These are phyloP conservation scores for Thermomucor indicae-seudaticae DNA, from an alignment of 371 early-diverging fungal genomes.

Conservation along the genomic window DNA sequence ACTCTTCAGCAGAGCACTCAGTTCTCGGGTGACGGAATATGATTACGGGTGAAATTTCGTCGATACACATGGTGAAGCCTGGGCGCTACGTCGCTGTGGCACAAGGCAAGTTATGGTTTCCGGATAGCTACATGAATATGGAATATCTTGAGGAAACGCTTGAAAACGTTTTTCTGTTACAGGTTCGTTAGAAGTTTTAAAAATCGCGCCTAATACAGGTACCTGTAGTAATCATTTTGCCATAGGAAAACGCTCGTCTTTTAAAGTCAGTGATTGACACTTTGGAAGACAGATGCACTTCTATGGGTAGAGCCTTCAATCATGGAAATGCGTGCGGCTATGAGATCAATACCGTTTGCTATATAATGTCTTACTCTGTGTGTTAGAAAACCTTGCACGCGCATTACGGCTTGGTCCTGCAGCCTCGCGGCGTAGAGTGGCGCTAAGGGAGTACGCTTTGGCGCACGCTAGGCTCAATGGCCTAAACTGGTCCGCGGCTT, in stretches of 20 bases:
- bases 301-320: neutral
- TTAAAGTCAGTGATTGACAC: neutral
- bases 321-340: neutral
- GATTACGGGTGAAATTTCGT: neutral
- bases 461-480: too few species aligned
- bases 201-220: neutral
- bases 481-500: too few species aligned
- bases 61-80: neutral
- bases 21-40: neutral
- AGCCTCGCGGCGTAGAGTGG: too few species aligned
- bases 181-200: neutral
- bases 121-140: neutral
- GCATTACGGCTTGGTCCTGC: too few species aligned
- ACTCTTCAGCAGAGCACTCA: neutral
- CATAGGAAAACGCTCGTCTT: neutral
- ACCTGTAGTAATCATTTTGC: neutral
- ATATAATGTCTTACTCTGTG: neutral
- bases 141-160: neutral
- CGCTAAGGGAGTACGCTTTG: too few species aligned
- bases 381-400: too few species aligned
- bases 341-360: too few species aligned
- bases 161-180: neutral
- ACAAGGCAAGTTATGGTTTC: neutral
- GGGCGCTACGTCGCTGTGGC: neutral
- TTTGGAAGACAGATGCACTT: neutral